Evolutionary conservation across 345 rosid species (phyloP).

Genomic region (Euphorbia peplus): DNA sequence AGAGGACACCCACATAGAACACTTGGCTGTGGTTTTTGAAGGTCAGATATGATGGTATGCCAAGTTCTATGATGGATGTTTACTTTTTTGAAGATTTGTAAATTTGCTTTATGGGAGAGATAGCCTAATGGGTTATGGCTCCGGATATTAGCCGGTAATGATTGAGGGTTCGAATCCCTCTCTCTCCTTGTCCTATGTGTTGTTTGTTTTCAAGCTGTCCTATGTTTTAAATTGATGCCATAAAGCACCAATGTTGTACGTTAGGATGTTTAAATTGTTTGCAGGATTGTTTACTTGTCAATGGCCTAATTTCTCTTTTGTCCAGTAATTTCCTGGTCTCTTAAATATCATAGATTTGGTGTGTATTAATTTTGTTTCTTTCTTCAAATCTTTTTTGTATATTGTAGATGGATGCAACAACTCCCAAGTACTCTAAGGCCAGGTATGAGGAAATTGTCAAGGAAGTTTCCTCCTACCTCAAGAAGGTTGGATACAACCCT

Average conservation of each 20-base stretch:
- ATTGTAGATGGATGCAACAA: conserved; percentile 17
- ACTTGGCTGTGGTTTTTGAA: not conserved
- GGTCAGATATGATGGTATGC: not conserved
- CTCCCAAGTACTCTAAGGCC: conserved; percentile 16
- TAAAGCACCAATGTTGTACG: no score
- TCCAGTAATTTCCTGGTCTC: no score
- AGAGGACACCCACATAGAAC: not conserved
- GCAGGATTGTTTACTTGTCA: not conserved
- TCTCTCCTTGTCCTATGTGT: not conserved
- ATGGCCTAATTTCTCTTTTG: no score
- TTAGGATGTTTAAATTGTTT: no score
- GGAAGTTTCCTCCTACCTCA: conserved; percentile 7
- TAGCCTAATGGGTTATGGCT: not conserved
- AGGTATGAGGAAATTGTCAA: conserved; percentile 14
- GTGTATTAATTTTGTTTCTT: not conserved
- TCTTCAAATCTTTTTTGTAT: not conserved
- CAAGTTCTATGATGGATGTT: not conserved
- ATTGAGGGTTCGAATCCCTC: conserved; percentile 11
- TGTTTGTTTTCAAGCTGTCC: no score
- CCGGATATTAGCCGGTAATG: not conserved
- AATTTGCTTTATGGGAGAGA: not conserved
- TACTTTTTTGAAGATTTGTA: not conserved
- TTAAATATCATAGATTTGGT: no score
- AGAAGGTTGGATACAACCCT: conserved; percentile 16
- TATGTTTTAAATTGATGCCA: no score